Evolutionary conservation across 2,329 filamentous ascomycete species (phyloP).

Genomic region (Sporothrix globosa): DNA sequence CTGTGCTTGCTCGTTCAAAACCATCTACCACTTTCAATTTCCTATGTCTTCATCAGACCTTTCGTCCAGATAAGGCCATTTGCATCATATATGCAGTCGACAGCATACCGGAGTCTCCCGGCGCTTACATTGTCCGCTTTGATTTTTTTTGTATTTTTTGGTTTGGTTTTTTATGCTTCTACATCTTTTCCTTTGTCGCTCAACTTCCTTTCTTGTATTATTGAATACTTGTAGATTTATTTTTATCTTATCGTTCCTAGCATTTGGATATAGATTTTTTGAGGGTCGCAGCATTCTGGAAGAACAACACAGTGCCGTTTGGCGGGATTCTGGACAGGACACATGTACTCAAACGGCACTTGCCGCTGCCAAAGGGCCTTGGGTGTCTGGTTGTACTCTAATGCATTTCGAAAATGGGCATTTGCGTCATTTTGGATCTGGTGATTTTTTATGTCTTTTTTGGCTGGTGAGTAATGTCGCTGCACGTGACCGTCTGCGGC

Average conservation of each 20-base stretch:
- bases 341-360: background rate
- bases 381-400: background rate
- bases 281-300: background rate
- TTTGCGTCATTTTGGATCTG: background rate
- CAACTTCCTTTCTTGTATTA: background rate
- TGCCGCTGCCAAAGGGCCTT: background rate
- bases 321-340: background rate
- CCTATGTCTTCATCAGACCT: background rate
- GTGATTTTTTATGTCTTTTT: background rate
- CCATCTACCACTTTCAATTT: background rate
- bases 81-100: slow-evolving; percentile 16
- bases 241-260: background rate
- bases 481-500: slow-evolving; percentile 5
- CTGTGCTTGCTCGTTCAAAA: background rate
- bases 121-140: slow-evolving; percentile 9
- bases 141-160: background rate
- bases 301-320: slow-evolving; percentile 2
- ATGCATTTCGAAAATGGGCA: background rate
- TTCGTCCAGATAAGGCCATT: background rate
- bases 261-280: slow-evolving; percentile 20
- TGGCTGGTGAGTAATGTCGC: background rate
- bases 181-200: background rate
- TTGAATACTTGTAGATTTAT: slow-evolving; percentile 8
- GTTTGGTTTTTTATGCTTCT: background rate
- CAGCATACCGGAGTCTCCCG: slow-evolving; percentile 29